A percentile compares a stretch with the other conserved stretches of the same genome.
Evolutionary conservation across 2,329 filamentous ascomycete species (phyloP).

Genomic region (Xylaria sp.): DNA sequence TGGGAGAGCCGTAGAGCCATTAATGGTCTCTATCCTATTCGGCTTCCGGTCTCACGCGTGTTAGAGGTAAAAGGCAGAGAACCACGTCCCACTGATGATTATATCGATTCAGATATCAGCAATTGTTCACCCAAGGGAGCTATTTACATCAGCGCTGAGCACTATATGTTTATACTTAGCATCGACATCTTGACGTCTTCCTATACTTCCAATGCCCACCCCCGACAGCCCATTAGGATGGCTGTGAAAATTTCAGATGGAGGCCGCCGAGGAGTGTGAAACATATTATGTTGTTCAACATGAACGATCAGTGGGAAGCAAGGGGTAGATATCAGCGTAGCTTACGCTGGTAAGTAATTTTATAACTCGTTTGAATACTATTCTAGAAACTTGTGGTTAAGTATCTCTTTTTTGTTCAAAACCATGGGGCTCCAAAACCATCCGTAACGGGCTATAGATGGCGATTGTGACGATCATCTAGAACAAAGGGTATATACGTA

Average conservation of each 20-base stretch:
- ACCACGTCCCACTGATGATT: no score
- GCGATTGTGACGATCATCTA: no score
- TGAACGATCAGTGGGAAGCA: background rate
- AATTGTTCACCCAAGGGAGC: background rate
- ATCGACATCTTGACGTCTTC: background rate
- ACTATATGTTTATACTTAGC: slow-evolving; percentile 5
- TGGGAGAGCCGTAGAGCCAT: slow-evolving; percentile 3
- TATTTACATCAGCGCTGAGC: slow-evolving; percentile 14
- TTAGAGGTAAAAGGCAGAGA: background rate
- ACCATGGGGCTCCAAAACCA: background rate
- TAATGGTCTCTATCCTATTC: slow-evolving; percentile 2
- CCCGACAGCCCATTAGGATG: background rate
- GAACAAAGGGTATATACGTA: no score
- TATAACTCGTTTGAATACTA: background rate
- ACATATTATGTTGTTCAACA: background rate
- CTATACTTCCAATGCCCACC: no score
- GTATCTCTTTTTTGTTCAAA: background rate
- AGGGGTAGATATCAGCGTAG: background rate
- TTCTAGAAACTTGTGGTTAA: background rate
- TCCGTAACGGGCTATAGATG: background rate
- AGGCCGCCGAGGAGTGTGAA: background rate
- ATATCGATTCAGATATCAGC: background rate
- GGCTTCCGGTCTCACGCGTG: background rate
- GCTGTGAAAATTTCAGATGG: background rate
- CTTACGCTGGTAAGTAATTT: background rate